Evolutionary conservation across 23 red algal genomes (phyloP).

Genomic region (Cyanidium caldarium): DNA sequence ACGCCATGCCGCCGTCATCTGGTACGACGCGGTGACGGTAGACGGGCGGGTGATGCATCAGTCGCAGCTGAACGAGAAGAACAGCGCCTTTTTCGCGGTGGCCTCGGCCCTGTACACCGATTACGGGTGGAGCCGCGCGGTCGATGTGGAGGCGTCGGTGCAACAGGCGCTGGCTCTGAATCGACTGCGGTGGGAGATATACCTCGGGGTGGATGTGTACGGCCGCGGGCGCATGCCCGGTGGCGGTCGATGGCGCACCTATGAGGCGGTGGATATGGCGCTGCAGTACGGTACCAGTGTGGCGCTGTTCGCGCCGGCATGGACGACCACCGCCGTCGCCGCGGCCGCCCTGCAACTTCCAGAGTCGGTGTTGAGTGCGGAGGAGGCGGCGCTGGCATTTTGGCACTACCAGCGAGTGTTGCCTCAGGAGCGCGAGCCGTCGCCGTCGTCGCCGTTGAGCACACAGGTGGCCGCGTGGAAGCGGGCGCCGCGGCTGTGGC

Average conservation of each 20-base stretch:
- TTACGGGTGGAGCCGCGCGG: constrained; percentile 46
- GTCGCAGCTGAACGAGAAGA: constrained; percentile 50
- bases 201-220: constrained; percentile 61
- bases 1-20: constrained; percentile 46
- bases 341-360: background rate
- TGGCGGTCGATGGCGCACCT: constrained; percentile 59
- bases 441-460: too few relatives aligned
- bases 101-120: constrained; percentile 38
- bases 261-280: constrained; percentile 33
- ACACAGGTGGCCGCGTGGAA: background rate
- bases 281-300: constrained; percentile 36
- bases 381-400: background rate
- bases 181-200: constrained; percentile 38
- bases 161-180: constrained; percentile 8
- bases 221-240: constrained; percentile 64
- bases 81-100: constrained; percentile 45
- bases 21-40: constrained; percentile 55
- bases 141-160: constrained; percentile 20
- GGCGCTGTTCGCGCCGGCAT: constrained; percentile 58
- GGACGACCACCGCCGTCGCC: constrained; percentile 42
- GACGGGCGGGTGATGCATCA: constrained; percentile 29
- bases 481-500: background rate
- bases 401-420: background rate
- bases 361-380: background rate
- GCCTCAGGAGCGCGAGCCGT: background rate